phyloP scores from a whole-genome alignment of 2,329 filamentous ascomycete species.

The Boeremia lycopersici region DNA sequence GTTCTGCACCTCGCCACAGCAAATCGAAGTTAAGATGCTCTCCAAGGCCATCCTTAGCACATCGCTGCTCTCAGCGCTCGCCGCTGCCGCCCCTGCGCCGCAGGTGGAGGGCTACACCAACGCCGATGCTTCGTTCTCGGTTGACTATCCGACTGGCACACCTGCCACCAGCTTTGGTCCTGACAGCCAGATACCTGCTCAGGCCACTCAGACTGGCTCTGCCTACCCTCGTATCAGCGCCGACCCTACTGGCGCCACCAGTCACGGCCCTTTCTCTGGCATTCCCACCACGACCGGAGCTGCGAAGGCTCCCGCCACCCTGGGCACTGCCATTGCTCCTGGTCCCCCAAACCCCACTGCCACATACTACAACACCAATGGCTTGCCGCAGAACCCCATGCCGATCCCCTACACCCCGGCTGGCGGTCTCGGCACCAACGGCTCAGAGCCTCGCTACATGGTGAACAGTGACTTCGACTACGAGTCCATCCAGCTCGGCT shows the following conservation, averaged over 20 bases:
- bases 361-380: conserved; percentile 74
- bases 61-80: conserved; percentile 44
- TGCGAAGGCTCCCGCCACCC: conserved; percentile 59
- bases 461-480: conserved; percentile 84
- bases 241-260: conserved; percentile 63
- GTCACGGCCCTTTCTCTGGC: conserved; percentile 72
- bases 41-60: conserved; percentile 42
- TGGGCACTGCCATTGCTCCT: conserved; percentile 64
- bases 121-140: conserved; percentile 52
- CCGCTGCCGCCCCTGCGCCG: conserved; percentile 47
- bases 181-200: conserved; percentile 52
- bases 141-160: conserved; percentile 39
- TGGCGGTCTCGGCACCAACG: conserved; percentile 76
- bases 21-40: conserved; percentile 43
- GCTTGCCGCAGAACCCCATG: conserved; percentile 68
- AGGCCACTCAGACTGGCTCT: conserved; percentile 37
- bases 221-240: conserved; percentile 55
- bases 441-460: conserved; percentile 75
- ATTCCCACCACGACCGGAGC: conserved; percentile 73
- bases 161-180: conserved; percentile 52
- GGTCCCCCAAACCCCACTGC: conserved; percentile 65
- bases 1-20: conserved; percentile 6
- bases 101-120: conserved; percentile 54
- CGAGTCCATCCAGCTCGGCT: conserved; percentile 73
- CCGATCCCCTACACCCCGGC: conserved; percentile 75